These are phyloP conservation scores for Puccinia coronata DNA, from an alignment of 1,284 basidiomycete species.

Conservation along the genomic window DNA sequence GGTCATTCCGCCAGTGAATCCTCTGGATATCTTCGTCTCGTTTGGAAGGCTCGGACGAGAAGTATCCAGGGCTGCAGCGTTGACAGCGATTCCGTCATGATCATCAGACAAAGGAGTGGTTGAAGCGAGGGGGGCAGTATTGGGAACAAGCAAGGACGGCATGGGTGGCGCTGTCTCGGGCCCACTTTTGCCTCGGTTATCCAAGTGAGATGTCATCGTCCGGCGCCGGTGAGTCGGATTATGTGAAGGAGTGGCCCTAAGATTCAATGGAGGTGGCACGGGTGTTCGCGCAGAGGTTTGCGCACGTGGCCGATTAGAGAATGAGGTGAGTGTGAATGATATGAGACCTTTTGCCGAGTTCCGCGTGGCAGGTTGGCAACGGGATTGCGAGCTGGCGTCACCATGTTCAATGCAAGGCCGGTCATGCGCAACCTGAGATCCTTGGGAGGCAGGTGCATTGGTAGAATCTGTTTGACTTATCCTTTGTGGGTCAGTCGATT, in stretches of 20 bases:
- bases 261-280: slow-evolving; percentile 40
- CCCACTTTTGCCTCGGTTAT: background rate
- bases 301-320: slow-evolving; percentile 46
- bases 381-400: background rate
- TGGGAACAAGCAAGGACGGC: slow-evolving; percentile 22
- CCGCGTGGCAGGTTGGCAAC: background rate
- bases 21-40: background rate
- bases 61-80: background rate
- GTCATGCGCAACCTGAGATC: background rate
- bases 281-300: slow-evolving; percentile 26
- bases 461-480: background rate
- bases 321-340: slow-evolving; percentile 30
- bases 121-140: slow-evolving; percentile 11
- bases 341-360: background rate
- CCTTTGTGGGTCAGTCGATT: background rate
- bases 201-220: slow-evolving; percentile 3
- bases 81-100: no score
- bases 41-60: background rate
- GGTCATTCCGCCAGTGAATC: slow-evolving; percentile 28
- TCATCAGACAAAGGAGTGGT: background rate
- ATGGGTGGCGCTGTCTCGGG: slow-evolving; percentile 5
- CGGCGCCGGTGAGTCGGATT: slow-evolving; percentile 14
- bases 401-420: background rate
- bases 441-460: background rate
- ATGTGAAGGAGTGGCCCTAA: background rate